Percentiles rank a stretch among this genome's conserved stretches.
phyloP scores from a whole-genome alignment of 805 yeast genomes.

The Wickerhamomyces bisporus region DNA sequence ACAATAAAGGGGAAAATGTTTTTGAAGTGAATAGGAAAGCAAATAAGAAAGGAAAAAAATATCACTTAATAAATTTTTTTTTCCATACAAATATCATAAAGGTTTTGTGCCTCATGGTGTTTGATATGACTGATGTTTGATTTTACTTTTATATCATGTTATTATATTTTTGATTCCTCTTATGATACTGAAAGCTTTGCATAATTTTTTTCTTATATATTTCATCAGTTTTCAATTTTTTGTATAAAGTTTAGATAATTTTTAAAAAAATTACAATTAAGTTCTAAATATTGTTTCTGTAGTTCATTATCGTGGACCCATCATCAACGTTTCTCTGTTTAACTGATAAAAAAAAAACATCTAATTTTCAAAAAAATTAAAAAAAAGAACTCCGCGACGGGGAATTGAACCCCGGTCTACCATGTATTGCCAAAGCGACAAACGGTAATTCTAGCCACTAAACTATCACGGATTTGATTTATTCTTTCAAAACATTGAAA shows the following conservation, averaged over 20 bases:
- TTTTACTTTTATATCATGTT: background rate
- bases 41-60: background rate
- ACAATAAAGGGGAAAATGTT: background rate
- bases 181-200: background rate
- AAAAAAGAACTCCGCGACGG: too few species aligned
- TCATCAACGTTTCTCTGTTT: too few species aligned
- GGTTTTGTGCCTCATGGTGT: background rate
- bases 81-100: background rate
- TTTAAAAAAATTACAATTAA: slow-evolving; percentile 26
- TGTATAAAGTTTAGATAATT: slow-evolving; percentile 2
- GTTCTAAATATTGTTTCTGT: too few species aligned
- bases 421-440: too few species aligned
- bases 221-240: background rate
- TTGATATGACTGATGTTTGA: too few species aligned
- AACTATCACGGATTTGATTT: too few species aligned
- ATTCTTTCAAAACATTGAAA: too few species aligned
- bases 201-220: background rate
- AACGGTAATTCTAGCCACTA: too few species aligned
- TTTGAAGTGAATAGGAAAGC: background rate
- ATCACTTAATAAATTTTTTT: background rate
- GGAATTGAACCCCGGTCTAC: too few species aligned
- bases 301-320: too few species aligned
- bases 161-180: background rate
- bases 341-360: too few species aligned
- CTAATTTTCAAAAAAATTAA: too few species aligned